phyloP scores from a whole-genome alignment of 148 eudicot species.

The Mesembryanthemum crystallinum region DNA sequence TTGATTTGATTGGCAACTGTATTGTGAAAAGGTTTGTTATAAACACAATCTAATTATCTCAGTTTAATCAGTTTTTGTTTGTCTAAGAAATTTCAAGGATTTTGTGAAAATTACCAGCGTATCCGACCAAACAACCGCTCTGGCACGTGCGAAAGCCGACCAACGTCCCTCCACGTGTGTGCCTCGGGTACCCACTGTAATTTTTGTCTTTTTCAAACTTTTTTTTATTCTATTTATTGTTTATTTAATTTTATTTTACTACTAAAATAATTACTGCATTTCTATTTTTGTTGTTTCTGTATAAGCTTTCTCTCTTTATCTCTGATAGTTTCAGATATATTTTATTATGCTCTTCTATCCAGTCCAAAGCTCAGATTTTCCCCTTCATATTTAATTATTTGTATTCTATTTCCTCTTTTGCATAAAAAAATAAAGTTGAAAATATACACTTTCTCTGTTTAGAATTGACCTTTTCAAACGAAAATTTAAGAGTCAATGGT shows the following conservation, averaged over 20 bases:
- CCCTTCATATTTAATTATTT: conserved; percentile 12
- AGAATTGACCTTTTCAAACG: too few relatives aligned
- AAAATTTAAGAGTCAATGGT: too few relatives aligned
- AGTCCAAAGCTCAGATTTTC: conserved; percentile 8
- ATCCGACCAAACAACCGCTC: conserved; percentile 17
- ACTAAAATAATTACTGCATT: too few relatives aligned
- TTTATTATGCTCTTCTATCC: background rate
- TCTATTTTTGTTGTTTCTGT: background rate
- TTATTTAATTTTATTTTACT: too few relatives aligned
- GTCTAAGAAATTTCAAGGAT: background rate
- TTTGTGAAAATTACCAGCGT: background rate
- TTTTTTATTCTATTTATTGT: background rate
- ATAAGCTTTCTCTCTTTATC: background rate
- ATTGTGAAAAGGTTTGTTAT: too few relatives aligned
- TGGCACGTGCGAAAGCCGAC: conserved; percentile 20
- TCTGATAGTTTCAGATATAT: background rate
- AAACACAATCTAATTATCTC: background rate
- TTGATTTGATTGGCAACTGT: too few relatives aligned
- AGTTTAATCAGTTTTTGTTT: background rate
- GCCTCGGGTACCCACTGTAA: conserved; percentile 22
- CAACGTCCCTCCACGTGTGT: conserved; percentile 30
- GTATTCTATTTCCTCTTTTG: background rate
- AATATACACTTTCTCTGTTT: too few relatives aligned
- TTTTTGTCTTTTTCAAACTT: background rate
- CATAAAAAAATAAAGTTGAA: background rate